Percentiles rank a stretch among this genome's conserved stretches.
Evolutionary conservation across 2,329 filamentous ascomycete species (phyloP).

Genomic region (Rutstroemia sp.): DNA sequence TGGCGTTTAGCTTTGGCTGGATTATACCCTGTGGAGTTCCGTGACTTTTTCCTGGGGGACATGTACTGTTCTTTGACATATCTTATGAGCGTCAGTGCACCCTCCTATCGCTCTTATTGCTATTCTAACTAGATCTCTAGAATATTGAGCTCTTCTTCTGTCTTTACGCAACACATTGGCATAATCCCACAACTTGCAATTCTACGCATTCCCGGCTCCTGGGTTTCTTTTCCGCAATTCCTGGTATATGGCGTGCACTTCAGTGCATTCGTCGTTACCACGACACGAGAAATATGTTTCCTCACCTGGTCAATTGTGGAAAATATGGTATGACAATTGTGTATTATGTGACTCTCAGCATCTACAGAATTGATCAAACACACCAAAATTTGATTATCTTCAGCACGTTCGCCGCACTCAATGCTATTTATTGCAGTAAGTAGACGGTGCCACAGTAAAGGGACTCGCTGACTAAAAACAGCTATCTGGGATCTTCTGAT

Average conservation of each 20-base stretch:
- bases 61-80: conserved; percentile 97
- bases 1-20: conserved; percentile 82
- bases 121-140: conserved; percentile 35
- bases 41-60: conserved; percentile 95
- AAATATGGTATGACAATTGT: conserved; percentile 86
- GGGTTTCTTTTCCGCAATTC: conserved; percentile 77
- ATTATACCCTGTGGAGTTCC: conserved; percentile 88
- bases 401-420: conserved; percentile 72
- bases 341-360: conserved; percentile 68
- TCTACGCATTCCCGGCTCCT: conserved; percentile 75
- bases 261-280: conserved; percentile 87
- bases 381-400: conserved; percentile 59
- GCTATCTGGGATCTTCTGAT: conserved; percentile 91
- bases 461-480: conserved; percentile 23
- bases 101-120: background rate
- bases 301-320: conserved; percentile 84
- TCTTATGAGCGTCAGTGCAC: conserved; percentile 64
- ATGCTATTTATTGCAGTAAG: conserved; percentile 73
- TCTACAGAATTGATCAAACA: conserved; percentile 69
- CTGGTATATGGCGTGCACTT: conserved; percentile 81
- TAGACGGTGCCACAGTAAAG: conserved; percentile 10
- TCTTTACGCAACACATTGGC: conserved; percentile 75
- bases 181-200: conserved; percentile 69
- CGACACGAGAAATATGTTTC: conserved; percentile 82
- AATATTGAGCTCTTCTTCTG: conserved; percentile 95